phyloP scores from a whole-genome alignment of 2,329 filamentous ascomycete genomes.

The Ceratocystis eucalypticola region DNA sequence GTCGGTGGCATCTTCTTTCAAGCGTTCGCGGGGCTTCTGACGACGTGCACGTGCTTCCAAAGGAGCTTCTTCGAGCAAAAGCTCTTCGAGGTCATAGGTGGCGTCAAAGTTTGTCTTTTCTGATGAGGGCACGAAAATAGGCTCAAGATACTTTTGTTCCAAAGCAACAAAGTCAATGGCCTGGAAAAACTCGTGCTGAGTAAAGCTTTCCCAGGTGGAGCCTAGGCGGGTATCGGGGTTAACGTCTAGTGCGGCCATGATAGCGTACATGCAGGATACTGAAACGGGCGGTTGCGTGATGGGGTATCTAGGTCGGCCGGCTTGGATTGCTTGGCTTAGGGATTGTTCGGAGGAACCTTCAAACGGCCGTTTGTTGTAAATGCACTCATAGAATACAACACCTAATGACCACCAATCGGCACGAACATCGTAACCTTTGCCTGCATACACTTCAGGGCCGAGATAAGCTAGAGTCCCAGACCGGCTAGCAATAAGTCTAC shows the following conservation, averaged over 20 bases:
- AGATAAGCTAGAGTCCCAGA: conserved; percentile 93
- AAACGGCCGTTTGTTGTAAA: conserved; percentile 97
- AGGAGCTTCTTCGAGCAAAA: conserved; percentile 86
- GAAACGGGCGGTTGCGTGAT: conserved; percentile 84
- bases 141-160: conserved; percentile 76
- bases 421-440: conserved; percentile 74
- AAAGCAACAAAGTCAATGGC: conserved; percentile 71
- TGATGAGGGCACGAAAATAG: conserved; percentile 82
- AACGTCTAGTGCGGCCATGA: conserved; percentile 67
- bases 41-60: conserved; percentile 81
- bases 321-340: conserved; percentile 66
- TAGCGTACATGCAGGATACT: conserved; percentile 75
- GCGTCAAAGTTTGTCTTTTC: conserved; percentile 99
- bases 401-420: conserved; percentile 99
- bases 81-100: conserved; percentile 90
- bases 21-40: conserved; percentile 80
- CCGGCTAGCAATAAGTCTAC: conserved; percentile 79
- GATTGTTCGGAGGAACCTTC: conserved; percentile 76
- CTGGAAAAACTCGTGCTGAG: conserved; percentile 77
- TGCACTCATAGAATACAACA: conserved; percentile 98
- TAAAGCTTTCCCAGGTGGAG: conserved; percentile 74
- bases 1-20: conserved; percentile 88
- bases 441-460: conserved; percentile 86
- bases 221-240: conserved; percentile 74
- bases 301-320: conserved; percentile 74